These are phyloP conservation scores for Epichloe elymi DNA, from an alignment of 2,329 filamentous ascomycete genomes.

Conservation along the genomic window DNA sequence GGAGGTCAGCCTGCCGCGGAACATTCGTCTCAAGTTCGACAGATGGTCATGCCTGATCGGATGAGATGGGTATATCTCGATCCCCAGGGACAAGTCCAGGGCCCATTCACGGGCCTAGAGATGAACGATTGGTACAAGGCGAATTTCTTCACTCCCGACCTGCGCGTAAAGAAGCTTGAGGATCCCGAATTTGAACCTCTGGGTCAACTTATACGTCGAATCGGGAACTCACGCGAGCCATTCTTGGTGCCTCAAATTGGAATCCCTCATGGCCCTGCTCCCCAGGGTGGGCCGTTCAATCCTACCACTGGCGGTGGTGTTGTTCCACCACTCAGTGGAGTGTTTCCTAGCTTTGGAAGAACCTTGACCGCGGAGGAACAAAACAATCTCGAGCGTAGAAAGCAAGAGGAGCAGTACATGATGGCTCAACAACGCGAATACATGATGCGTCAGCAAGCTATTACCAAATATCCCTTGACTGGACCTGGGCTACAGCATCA, in stretches of 20 bases:
- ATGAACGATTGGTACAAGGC: constrained; percentile 99
- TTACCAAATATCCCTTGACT: constrained; percentile 57
- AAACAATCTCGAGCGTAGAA: constrained; percentile 88
- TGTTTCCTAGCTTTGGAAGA: constrained; percentile 91
- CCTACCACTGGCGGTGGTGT: constrained; percentile 43
- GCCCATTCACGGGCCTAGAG: constrained; percentile 88
- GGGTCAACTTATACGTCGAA: constrained; percentile 85
- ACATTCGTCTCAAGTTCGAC: constrained; percentile 58
- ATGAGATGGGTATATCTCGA: constrained; percentile 99
- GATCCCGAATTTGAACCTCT: constrained; percentile 90
- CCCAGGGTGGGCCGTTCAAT: constrained; percentile 34
- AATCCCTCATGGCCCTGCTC: constrained; percentile 74
- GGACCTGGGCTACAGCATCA: constrained; percentile 63
- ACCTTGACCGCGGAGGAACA: constrained; percentile 96
- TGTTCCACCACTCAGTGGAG: constrained; percentile 79
- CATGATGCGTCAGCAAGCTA: constrained; percentile 71
- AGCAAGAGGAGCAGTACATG: constrained; percentile 95
- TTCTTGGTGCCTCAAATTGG: constrained; percentile 97
- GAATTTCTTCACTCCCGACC: constrained; percentile 88
- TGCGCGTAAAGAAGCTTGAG: constrained; percentile 89
- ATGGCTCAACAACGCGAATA: constrained; percentile 95
- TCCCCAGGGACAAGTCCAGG: constrained; percentile 81
- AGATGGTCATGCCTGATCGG: constrained; percentile 97
- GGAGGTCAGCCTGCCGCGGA: constrained; percentile 29
- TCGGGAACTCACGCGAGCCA: constrained; percentile 92